phyloP scores from a whole-genome alignment of 192 early-diverging fungal genomes.

The Polychytrium aggregatum region DNA sequence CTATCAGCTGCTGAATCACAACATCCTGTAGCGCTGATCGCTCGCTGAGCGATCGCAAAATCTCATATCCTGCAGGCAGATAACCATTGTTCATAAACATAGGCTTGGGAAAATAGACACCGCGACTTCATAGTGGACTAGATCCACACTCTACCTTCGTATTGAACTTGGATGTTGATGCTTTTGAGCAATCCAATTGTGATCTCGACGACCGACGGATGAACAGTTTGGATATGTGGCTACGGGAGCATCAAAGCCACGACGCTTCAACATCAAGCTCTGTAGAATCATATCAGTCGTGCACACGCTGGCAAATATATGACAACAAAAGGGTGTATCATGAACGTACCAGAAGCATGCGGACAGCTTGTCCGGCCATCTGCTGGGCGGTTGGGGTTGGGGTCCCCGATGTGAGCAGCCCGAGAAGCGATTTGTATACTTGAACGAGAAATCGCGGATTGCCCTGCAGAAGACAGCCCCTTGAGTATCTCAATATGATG shows the following conservation, averaged over 20 bases:
- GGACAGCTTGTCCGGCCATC: constrained; percentile 48
- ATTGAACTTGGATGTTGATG: constrained; percentile 49
- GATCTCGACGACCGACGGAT: constrained; percentile 42
- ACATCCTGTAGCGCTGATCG: constrained; percentile 36
- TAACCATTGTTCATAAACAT: too few species aligned
- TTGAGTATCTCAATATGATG: not conserved
- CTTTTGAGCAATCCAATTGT: constrained; percentile 34
- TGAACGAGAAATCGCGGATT: constrained; percentile 55
- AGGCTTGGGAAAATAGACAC: too few species aligned
- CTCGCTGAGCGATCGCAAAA: constrained; percentile 30
- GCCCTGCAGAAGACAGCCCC: constrained; percentile 32
- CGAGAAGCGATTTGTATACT: constrained; percentile 47
- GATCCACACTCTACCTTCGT: constrained; percentile 51
- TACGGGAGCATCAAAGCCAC: constrained; percentile 5
- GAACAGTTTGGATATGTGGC: constrained; percentile 40
- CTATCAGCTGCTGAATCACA: constrained; percentile 35
- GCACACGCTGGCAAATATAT: not conserved
- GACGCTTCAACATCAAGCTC: too few species aligned
- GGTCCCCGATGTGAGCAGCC: constrained; percentile 34
- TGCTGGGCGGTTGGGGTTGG: constrained; percentile 40
- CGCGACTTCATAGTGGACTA: too few species aligned
- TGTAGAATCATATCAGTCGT: too few species aligned
- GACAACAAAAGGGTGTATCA: constrained; percentile 2
- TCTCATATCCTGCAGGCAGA: constrained; percentile 35
- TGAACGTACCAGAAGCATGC: constrained; percentile 29